Conservation (phyloP, 2,329 filamentous ascomycete species). For the Neodidymelliopsis sp. region DNA sequence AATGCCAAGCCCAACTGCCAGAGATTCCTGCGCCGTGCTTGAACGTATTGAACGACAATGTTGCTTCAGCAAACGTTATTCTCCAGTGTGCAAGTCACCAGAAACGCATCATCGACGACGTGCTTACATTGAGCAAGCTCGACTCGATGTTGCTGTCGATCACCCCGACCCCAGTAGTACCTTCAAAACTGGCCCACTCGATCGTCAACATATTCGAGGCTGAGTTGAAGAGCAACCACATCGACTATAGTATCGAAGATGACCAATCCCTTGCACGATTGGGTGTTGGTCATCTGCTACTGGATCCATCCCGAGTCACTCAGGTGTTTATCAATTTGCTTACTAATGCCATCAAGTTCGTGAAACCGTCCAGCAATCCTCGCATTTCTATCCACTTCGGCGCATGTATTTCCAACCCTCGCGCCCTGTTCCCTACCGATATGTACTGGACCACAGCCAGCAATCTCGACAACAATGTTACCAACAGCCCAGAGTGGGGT, state of each 20-base stretch:
- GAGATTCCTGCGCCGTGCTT: slow-evolving; percentile 35
- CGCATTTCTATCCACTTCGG: slow-evolving; percentile 51
- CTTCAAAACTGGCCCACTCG: slow-evolving; percentile 46
- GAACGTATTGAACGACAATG: slow-evolving; percentile 39
- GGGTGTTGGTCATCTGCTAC: slow-evolving; percentile 48
- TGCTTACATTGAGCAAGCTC: slow-evolving; percentile 56
- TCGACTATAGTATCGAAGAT: slow-evolving; percentile 39
- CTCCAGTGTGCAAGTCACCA: slow-evolving; percentile 57
- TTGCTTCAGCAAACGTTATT: slow-evolving; percentile 52
- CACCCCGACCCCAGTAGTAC: slow-evolving; percentile 50
- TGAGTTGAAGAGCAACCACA: slow-evolving; percentile 45
- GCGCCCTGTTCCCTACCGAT: slow-evolving; percentile 32
- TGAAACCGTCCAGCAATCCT: slow-evolving; percentile 45
- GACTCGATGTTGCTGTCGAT: slow-evolving; percentile 55
- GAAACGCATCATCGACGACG: slow-evolving; percentile 58
- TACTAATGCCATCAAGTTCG: slow-evolving; percentile 60
- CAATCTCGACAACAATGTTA: slow-evolving; percentile 32
- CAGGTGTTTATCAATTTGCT: slow-evolving; percentile 85
- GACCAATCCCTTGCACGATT: slow-evolving; percentile 49
- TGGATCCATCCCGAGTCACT: slow-evolving; percentile 54
- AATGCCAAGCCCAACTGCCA: slow-evolving; percentile 29
- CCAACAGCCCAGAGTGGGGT: slow-evolving; percentile 45
- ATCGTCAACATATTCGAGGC: slow-evolving; percentile 50
- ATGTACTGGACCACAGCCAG: slow-evolving; percentile 44
- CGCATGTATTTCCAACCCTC: slow-evolving; percentile 36